Conservation (phyloP, 768 basidiomycete species). For the Phylloporus rhodoxanthus region DNA sequence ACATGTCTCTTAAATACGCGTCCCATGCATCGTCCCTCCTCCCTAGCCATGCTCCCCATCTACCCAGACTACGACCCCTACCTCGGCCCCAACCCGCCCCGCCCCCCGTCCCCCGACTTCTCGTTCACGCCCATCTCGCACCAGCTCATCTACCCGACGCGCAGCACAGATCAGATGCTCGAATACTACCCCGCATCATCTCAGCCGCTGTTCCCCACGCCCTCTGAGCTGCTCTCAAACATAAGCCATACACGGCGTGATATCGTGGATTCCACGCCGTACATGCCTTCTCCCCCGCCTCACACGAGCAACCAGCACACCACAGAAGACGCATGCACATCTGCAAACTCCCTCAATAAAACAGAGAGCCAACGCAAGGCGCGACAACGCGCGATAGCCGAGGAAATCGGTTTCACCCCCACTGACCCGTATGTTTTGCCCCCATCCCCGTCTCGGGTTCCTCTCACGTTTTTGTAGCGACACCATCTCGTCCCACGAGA, state of each 20-base stretch:
- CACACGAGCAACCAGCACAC: constrained; percentile 1
- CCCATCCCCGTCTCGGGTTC: background rate
- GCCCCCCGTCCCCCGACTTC: background rate
- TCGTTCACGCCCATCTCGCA: constrained; percentile 7
- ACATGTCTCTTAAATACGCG: background rate
- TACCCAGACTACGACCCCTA: constrained; percentile 1
- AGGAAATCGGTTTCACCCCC: constrained; percentile 49
- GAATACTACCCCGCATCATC: constrained; percentile 20
- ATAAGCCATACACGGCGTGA: constrained; percentile 19
- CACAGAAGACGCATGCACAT: constrained; percentile 1
- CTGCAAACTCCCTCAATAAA: constrained; percentile 16
- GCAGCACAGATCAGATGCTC: constrained; percentile 7
- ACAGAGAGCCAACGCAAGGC: constrained; percentile 51
- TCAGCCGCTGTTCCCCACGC: constrained; percentile 54
- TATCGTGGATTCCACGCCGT: constrained; percentile 2
- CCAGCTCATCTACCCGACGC: constrained; percentile 13
- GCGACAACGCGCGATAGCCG: constrained; percentile 51
- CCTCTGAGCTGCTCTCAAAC: constrained; percentile 54
- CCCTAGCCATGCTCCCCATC: constrained; percentile 9
- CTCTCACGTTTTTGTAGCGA: constrained; percentile 37
- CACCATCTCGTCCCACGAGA: constrained; percentile 73
- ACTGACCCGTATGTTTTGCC: constrained; percentile 52
- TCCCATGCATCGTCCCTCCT: background rate
- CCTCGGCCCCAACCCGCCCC: constrained; percentile 4
- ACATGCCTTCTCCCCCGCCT: constrained; percentile 1